Conservation (phyloP, 139 green algal genomes). For the Gonium pectorale region DNA sequence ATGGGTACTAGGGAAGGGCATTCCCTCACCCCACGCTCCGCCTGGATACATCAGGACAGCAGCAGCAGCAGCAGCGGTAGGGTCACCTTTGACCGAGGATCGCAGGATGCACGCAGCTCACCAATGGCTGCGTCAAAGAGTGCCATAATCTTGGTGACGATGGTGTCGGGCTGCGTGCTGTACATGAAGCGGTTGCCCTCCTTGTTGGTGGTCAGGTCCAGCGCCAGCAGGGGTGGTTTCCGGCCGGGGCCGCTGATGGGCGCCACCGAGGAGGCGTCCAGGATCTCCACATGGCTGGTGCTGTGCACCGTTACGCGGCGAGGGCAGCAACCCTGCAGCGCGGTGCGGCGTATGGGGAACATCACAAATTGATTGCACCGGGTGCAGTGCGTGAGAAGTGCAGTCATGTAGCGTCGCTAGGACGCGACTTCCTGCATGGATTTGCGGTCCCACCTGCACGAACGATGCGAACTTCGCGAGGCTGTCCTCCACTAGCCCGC, state of each 20-base stretch:
- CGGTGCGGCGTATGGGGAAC: too few relatives aligned
- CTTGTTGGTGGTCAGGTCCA: slow-evolving; percentile 71
- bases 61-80: too few relatives aligned
- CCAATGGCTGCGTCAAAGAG: slow-evolving; percentile 74
- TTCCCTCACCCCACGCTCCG: too few relatives aligned
- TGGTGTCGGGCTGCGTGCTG: slow-evolving; percentile 55
- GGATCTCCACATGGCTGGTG: slow-evolving; percentile 43
- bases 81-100: too few relatives aligned
- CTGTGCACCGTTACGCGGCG: slow-evolving; percentile 39
- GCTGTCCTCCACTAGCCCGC: slow-evolving; percentile 73
- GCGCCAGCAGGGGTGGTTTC: slow-evolving; percentile 67
- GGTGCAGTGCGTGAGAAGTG: too few relatives aligned
- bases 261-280: slow-evolving; percentile 22
- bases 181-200: slow-evolving; percentile 65
- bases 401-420: too few relatives aligned
- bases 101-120: too few relatives aligned
- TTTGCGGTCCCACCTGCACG: slow-evolving; percentile 59
- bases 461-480: slow-evolving; percentile 68
- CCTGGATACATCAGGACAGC: too few relatives aligned
- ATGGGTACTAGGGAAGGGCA: too few relatives aligned
- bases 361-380: too few relatives aligned
- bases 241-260: slow-evolving; percentile 14
- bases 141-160: slow-evolving; percentile 57
- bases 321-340: slow-evolving; percentile 48
- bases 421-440: too few relatives aligned